Conservation (phyloP, 192 early-diverging fungal species). For the Entomortierella beljakovae region DNA sequence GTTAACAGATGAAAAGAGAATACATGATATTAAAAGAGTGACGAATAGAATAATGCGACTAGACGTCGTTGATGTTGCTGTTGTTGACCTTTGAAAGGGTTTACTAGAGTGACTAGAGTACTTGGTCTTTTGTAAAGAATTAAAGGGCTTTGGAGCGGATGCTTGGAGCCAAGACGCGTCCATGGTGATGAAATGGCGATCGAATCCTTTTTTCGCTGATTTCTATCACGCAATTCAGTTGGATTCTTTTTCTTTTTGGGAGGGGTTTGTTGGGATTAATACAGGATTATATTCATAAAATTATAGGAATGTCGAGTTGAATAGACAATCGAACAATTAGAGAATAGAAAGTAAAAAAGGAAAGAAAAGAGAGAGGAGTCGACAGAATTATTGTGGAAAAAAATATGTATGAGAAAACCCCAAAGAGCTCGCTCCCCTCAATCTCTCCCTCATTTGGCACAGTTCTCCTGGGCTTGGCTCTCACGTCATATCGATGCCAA, state of each 20-base stretch:
- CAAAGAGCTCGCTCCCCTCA: too few relatives aligned
- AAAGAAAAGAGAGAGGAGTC: too few relatives aligned
- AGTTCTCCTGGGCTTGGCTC: too few relatives aligned
- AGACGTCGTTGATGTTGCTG: too few relatives aligned
- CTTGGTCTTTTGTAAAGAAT: not conserved
- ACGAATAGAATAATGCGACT: slow-evolving; percentile 13
- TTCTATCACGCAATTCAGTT: not conserved
- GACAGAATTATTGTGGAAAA: too few relatives aligned
- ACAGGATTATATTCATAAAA: too few relatives aligned
- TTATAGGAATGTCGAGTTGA: not conserved
- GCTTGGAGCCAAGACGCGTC: slow-evolving; percentile 43
- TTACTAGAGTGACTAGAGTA: not conserved
- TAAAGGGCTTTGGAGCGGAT: slow-evolving; percentile 5
- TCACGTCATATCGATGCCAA: too few relatives aligned
- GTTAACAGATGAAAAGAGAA: not conserved
- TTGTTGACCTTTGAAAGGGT: too few relatives aligned
- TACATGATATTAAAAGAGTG: slow-evolving; percentile 15
- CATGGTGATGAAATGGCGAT: slow-evolving; percentile 18
- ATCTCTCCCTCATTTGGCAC: too few relatives aligned
- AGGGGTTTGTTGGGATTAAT: too few relatives aligned
- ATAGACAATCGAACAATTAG: not conserved
- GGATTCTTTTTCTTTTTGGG: too few relatives aligned
- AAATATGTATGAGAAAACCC: too few relatives aligned
- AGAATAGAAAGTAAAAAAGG: not conserved
- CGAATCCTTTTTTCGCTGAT: not conserved